Conservation (phyloP, 2,329 filamentous ascomycete species). For the Colletotrichum karsti region DNA sequence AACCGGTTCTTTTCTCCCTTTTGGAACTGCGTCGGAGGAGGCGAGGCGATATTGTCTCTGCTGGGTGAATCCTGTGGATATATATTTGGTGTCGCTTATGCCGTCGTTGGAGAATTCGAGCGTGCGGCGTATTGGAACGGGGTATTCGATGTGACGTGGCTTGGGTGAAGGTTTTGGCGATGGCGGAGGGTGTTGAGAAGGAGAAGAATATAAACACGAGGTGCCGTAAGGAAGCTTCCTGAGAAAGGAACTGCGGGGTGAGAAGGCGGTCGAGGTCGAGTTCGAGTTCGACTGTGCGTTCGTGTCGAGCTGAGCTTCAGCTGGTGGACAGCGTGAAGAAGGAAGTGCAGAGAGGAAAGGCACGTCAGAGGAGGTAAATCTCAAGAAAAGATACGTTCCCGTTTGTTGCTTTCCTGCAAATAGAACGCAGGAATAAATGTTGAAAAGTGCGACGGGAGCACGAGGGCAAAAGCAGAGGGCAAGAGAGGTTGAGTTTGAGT, state of each 20-base stretch:
- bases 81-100: constrained; percentile 15
- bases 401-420: neutral
- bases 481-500: neutral
- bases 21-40: neutral
- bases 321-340: neutral
- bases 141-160: neutral
- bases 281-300: no score
- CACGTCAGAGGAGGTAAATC: neutral
- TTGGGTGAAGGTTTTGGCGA: neutral
- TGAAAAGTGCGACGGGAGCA: neutral
- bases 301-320: no score
- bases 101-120: constrained; percentile 8
- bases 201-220: no score
- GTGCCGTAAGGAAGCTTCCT: no score
- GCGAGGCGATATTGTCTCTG: neutral
- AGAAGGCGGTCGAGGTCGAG: no score
- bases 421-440: neutral
- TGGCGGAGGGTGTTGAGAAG: neutral
- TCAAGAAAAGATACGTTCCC: no score
- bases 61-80: neutral
- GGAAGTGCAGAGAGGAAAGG: neutral
- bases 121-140: neutral
- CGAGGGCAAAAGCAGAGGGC: neutral
- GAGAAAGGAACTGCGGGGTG: no score
- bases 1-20: constrained; percentile 7